Evolutionary conservation across 2,329 filamentous ascomycete species (phyloP), one percentile per base, ranked within the genome.

Genomic region (Venturiaceae sp.): DNA sequence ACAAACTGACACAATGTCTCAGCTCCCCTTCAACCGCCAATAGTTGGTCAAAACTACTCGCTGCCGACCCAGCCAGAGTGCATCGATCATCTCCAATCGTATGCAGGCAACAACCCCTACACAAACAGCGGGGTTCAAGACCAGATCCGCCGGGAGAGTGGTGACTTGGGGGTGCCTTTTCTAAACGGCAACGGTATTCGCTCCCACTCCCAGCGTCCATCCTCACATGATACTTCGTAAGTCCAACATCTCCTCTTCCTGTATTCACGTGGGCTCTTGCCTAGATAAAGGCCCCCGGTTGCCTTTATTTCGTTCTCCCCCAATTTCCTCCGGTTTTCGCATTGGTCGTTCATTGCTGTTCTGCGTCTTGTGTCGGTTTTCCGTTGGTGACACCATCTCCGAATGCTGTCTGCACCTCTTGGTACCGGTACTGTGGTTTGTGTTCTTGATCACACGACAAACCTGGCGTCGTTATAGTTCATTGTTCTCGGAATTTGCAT

Each of bases 61-160:
- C 70, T 76, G 62, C 68, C 68, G 60, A 71, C 74, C 65, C 75
- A 77, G 60, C 69, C 74, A 61, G 73, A 76, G 64, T 76, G 72
- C 70, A 70, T 73, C 66, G 73, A 76, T 60, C 71, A 74, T 57
- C 74, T 75, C 65, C 66, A 69, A 60, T 65, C 68, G 62, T 73
- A 77, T 73, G 72, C 73, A 68, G 70, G 75, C 70, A 74, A 75
- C 68, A 68, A 66, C 62, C 66, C 68, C 61, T 77, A 72, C 69
- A 68, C 72, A 64, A 66, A 66, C 67, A 66, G 67, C 62, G 64
- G 62, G 58, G 69, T 73, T 64, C 74, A 78, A 65, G 78, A 80
- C 65, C 73, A 73, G 62, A 71, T 74, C 67, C 75, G 78, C 65
- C 78, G 78, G 71, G 77, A 80, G 68, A 74, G 73, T 65, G 67